Evolutionary conservation across 163 green algal species (phyloP), one percentile per base, ranked within the genome.

Genomic region (Volvox carteri): DNA sequence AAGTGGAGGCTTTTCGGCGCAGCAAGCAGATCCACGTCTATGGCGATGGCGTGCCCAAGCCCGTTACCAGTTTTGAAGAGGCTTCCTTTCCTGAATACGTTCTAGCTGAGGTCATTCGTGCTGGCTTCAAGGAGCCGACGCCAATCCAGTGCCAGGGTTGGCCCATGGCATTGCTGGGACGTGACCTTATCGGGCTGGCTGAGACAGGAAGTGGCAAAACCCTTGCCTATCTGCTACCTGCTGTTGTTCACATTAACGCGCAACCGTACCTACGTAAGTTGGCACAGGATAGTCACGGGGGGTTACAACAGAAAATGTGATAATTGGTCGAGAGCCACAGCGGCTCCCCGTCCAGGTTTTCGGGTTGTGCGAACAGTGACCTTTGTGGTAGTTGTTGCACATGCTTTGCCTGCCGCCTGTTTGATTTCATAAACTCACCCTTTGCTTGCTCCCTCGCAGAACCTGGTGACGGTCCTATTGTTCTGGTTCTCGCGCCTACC

Each of bases 131-230:
- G 41, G 94, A 96, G 84, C 97, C 97, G 4, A 99, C 97, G 1
- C 93, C 98, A 21, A 99, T 99, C 84, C 98, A 99, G 93, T 93
- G 96, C 4, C 96, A 99, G 92, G 96, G 96, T 44, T 99, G 98
- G 98, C 98, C 98, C 18, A 99, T 99, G 95, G 98, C 97, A 0
- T 91, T 99, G 83, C 91, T 98, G 77, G 98, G 98, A 0, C 90
- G 97, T 28, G 98, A 99, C 92, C 87, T 99, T 39, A 95, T 99
- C 16, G 97, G 96, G 37, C 91, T 99, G 28, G 98, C 98, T 2
- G 97, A 99, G 91, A 99, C 98, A 44, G 98, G 98, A 4, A 98
- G 94, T 28, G 98, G 98, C 67, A 99, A 99, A 91, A 99, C 98
- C 0, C 90, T 99, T 16, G 95, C 96, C 18, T 99, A 99, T 90